These are phyloP conservation scores for Astraeus odoratus DNA, from an alignment of 768 basidiomycete genomes.

Conservation along the genomic window DNA sequence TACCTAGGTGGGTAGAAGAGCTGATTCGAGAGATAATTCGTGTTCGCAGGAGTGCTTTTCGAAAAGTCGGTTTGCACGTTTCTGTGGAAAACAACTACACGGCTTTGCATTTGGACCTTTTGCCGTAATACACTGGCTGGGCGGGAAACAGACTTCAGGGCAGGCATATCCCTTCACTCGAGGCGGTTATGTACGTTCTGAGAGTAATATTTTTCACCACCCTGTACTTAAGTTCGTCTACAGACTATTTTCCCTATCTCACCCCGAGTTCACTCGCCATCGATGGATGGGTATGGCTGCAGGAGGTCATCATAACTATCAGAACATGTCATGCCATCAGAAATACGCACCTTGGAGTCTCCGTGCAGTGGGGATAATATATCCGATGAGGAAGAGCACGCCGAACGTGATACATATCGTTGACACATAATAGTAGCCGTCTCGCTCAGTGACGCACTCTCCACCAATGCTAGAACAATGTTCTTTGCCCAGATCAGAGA, in stretches of 20 bases:
- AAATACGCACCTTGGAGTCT: slow-evolving; percentile 70
- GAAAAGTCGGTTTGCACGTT: slow-evolving; percentile 15
- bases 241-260: not conserved
- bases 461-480: slow-evolving; percentile 72
- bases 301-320: slow-evolving; percentile 5
- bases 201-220: too few species aligned
- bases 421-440: slow-evolving; percentile 89
- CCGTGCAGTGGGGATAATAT: slow-evolving; percentile 78
- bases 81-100: slow-evolving; percentile 19
- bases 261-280: slow-evolving; percentile 54
- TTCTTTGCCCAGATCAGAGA: slow-evolving; percentile 85
- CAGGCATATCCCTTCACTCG: too few species aligned
- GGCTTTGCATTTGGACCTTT: too few species aligned
- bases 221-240: too few species aligned
- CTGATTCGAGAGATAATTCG: slow-evolving; percentile 1
- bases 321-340: slow-evolving; percentile 1
- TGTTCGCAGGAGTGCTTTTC: too few species aligned
- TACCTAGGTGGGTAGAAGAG: slow-evolving; percentile 7
- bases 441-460: slow-evolving; percentile 72
- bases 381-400: slow-evolving; percentile 61
- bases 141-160: slow-evolving; percentile 23
- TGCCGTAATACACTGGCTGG: too few species aligned
- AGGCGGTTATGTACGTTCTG: too few species aligned
- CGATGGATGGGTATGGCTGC: slow-evolving; percentile 61
- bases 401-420: slow-evolving; percentile 75